These are phyloP conservation scores for Plasmodium gallinaceum DNA, from an alignment of 169 alveolate species.

Conservation along the genomic window DNA sequence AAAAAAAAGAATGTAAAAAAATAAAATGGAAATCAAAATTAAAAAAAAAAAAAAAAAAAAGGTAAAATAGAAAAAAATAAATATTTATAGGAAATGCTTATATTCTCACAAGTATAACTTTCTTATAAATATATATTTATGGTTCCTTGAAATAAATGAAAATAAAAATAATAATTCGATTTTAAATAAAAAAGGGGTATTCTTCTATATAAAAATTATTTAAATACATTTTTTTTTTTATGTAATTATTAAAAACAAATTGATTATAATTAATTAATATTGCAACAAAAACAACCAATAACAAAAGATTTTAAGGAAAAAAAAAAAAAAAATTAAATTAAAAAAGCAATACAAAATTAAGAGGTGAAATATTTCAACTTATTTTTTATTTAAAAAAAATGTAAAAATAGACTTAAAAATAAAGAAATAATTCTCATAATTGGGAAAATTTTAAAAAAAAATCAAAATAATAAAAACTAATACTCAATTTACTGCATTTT, in stretches of 20 bases:
- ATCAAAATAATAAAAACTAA: too few species aligned
- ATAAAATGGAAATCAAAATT: too few species aligned
- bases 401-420: not conserved
- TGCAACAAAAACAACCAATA: constrained; percentile 4
- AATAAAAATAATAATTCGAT: too few species aligned
- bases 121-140: too few species aligned
- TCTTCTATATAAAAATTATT: too few species aligned
- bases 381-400: not conserved
- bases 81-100: too few species aligned
- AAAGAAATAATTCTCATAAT: not conserved
- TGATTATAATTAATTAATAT: constrained; percentile 20
- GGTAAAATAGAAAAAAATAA: too few species aligned
- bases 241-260: not conserved
- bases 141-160: too few species aligned
- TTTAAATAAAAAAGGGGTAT: too few species aligned
- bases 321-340: not conserved
- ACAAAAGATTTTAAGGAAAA: not conserved
- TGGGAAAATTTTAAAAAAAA: not conserved
- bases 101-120: too few species aligned
- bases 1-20: too few species aligned
- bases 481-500: constrained; percentile 9
- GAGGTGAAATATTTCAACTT: not conserved
- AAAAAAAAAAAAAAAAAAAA: too few species aligned
- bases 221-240: not conserved
- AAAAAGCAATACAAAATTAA: not conserved